These are phyloP conservation scores for Ilyonectria destructans DNA, from an alignment of 2,329 filamentous ascomycete species.

Conservation along the genomic window DNA sequence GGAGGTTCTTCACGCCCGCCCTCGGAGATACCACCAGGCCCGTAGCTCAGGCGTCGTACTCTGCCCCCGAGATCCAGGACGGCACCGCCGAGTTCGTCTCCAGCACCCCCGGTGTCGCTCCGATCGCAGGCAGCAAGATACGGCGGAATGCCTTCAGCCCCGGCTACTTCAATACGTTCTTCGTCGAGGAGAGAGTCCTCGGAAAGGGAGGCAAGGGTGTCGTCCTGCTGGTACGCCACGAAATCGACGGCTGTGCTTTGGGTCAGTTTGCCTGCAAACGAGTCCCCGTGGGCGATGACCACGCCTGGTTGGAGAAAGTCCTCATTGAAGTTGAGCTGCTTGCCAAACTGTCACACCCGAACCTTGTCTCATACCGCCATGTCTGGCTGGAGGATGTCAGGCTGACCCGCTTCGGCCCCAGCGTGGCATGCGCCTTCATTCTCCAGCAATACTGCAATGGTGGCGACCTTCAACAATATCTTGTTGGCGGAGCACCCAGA, in stretches of 20 bases:
- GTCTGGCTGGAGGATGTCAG: constrained; percentile 95
- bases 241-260: constrained; percentile 89
- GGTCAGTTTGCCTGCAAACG: constrained; percentile 97
- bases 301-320: constrained; percentile 95
- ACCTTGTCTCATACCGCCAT: constrained; percentile 96
- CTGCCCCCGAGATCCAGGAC: constrained; percentile 45
- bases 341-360: constrained; percentile 92
- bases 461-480: constrained; percentile 90
- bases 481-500: constrained; percentile 78
- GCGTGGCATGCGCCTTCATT: constrained; percentile 95
- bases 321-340: constrained; percentile 94
- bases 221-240: constrained; percentile 92
- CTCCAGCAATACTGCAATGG: constrained; percentile 98
- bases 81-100: constrained; percentile 66
- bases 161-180: constrained; percentile 94
- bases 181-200: constrained; percentile 88
- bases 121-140: constrained; percentile 77
- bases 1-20: constrained; percentile 67
- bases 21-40: constrained; percentile 46
- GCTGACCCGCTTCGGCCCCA: constrained; percentile 89
- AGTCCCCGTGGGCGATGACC: constrained; percentile 94
- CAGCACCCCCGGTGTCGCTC: constrained; percentile 66
- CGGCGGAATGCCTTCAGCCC: constrained; percentile 90
- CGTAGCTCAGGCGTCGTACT: constrained; percentile 33
- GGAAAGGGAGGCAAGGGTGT: constrained; percentile 95